These are phyloP conservation scores for Canariomyces notabilis DNA, from an alignment of 2,329 filamentous ascomycete genomes.

Conservation along the genomic window DNA sequence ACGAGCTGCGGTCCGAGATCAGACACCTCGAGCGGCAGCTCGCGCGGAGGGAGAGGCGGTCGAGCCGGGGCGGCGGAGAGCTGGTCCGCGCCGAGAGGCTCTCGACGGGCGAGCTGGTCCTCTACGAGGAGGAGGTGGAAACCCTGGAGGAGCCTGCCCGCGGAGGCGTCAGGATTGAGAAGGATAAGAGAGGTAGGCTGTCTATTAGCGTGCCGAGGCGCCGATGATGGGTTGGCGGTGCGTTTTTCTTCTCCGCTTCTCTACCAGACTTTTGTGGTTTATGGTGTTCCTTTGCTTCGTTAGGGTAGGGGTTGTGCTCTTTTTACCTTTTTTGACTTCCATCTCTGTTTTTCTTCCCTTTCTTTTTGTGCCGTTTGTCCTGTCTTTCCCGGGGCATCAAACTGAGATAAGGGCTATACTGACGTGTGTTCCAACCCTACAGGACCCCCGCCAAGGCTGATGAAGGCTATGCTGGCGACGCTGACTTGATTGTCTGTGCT, in stretches of 20 bases:
- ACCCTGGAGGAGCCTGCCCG: slow-evolving; percentile 45
- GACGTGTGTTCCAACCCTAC: slow-evolving; percentile 22
- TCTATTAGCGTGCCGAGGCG: slow-evolving; percentile 74
- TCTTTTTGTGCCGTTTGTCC: slow-evolving; percentile 20
- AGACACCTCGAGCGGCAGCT: slow-evolving; percentile 62
- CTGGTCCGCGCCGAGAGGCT: slow-evolving; percentile 53
- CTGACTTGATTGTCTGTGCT: slow-evolving; percentile 45
- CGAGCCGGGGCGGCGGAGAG: slow-evolving; percentile 44
- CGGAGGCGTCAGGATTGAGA: slow-evolving; percentile 66
- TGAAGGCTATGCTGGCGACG: slow-evolving; percentile 67
- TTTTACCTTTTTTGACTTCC: too few species aligned
- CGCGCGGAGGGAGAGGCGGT: slow-evolving; percentile 34
- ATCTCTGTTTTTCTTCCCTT: not conserved
- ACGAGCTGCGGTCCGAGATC: slow-evolving; percentile 67
- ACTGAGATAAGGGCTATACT: slow-evolving; percentile 20
- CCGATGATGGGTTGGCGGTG: slow-evolving; percentile 51
- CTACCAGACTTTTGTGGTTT: too few species aligned
- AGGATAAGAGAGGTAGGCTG: slow-evolving; percentile 95
- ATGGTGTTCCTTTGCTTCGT: slow-evolving; percentile 11
- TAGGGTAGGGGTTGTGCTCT: slow-evolving; percentile 22
- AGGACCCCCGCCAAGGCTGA: slow-evolving; percentile 60
- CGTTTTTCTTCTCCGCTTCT: too few species aligned
- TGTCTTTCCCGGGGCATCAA: too few species aligned
- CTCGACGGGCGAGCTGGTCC: slow-evolving; percentile 56
- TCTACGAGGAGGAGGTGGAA: slow-evolving; percentile 58